Conservation (phyloP, 2,329 filamentous ascomycete species). For the Pyrenophora tritici-repentis region DNA sequence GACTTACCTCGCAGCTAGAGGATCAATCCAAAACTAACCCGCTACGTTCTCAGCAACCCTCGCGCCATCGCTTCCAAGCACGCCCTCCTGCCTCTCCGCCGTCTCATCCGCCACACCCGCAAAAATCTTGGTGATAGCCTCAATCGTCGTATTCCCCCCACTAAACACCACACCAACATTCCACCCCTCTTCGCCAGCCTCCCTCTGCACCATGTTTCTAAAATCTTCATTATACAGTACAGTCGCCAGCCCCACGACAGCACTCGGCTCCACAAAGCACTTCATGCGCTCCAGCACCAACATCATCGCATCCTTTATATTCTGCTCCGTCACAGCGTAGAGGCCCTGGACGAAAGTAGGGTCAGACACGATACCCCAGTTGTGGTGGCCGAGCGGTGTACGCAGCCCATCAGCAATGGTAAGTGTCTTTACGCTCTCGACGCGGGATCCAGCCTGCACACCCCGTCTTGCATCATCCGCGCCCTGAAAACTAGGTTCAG, state of each 20-base stretch:
- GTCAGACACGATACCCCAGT: conserved; percentile 79
- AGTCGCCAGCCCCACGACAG: conserved; percentile 81
- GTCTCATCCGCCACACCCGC: conserved; percentile 31
- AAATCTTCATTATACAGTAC: conserved; percentile 88
- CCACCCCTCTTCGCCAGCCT: conserved; percentile 76
- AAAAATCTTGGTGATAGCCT: conserved; percentile 64
- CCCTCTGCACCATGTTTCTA: conserved; percentile 64
- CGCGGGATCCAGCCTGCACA: conserved; percentile 65
- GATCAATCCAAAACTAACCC: conserved; percentile 31
- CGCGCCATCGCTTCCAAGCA: conserved; percentile 49
- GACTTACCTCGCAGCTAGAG: no score
- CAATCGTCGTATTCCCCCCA: conserved; percentile 68
- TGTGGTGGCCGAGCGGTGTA: conserved; percentile 76
- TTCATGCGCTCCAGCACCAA: conserved; percentile 88
- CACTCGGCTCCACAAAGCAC: conserved; percentile 86
- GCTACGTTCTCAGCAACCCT: conserved; percentile 54
- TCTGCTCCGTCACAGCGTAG: conserved; percentile 75
- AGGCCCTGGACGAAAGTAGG: conserved; percentile 71
- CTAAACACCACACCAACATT: conserved; percentile 66
- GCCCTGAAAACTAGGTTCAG: conserved; percentile 81
- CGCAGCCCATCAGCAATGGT: conserved; percentile 90
- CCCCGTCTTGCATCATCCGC: conserved; percentile 82
- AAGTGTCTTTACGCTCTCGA: conserved; percentile 71
- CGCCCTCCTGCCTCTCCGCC: conserved; percentile 48
- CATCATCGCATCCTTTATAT: conserved; percentile 77